Evolutionary conservation across 257 asterid species (phyloP).

Genomic region (Solanum corneliomulleri): DNA sequence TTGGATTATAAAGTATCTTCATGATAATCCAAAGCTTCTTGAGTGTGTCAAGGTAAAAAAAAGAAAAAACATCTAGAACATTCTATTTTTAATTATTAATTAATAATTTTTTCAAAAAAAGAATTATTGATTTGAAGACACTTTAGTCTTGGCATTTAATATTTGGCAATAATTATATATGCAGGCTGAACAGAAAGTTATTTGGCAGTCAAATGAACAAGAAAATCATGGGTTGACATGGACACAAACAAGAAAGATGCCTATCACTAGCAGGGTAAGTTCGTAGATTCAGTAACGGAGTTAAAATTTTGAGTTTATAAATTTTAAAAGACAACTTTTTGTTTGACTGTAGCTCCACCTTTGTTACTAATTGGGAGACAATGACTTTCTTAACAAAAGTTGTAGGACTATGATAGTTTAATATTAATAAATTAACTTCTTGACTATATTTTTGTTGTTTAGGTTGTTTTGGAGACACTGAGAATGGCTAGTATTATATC

Average conservation of each 20-base stretch:
- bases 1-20: slow-evolving; percentile 72
- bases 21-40: slow-evolving; percentile 44
- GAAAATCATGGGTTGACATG: slow-evolving; percentile 45
- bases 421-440: not conserved
- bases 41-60: slow-evolving; percentile 49
- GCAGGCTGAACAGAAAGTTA: slow-evolving; percentile 67
- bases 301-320: not conserved
- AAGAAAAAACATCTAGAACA: not conserved
- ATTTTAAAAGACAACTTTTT: not conserved
- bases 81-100: not conserved
- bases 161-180: not conserved
- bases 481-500: slow-evolving; percentile 84
- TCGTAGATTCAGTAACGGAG: not conserved
- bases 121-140: not conserved
- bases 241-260: slow-evolving; percentile 80
- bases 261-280: slow-evolving; percentile 52
- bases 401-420: not conserved
- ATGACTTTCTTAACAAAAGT: not conserved
- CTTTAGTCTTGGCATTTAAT: not conserved
- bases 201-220: slow-evolving; percentile 24
- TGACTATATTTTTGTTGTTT: not conserved
- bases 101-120: not conserved
- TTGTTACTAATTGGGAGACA: not conserved
- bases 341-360: not conserved
- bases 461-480: slow-evolving; percentile 73